These are phyloP conservation scores for Penicillium mononematosum DNA, from an alignment of 495 filamentous ascomycete species.

Conservation along the genomic window DNA sequence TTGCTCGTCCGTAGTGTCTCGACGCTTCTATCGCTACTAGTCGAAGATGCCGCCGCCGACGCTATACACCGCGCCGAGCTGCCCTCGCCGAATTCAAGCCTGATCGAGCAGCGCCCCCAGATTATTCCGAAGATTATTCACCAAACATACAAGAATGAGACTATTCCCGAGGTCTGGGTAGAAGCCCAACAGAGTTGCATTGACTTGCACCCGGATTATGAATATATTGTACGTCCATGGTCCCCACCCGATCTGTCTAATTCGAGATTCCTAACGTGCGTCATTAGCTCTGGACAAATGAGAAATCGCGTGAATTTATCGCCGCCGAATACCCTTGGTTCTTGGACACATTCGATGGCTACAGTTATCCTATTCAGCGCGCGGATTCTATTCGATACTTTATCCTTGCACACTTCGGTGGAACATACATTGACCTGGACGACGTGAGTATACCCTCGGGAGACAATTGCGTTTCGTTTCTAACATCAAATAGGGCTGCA, in stretches of 20 bases:
- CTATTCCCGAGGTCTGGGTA: constrained; percentile 71
- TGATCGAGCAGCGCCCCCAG: constrained; percentile 58
- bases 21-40: constrained; percentile 61
- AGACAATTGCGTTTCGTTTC: constrained; percentile 4
- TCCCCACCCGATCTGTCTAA: not conserved
- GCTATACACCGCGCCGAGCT: constrained; percentile 64
- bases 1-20: constrained; percentile 62
- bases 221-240: constrained; percentile 65
- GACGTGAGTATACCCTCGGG: constrained; percentile 56
- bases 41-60: constrained; percentile 65
- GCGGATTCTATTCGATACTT: constrained; percentile 90
- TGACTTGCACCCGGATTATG: constrained; percentile 72
- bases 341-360: constrained; percentile 76
- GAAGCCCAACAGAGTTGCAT: constrained; percentile 72
- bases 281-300: constrained; percentile 80
- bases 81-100: constrained; percentile 59
- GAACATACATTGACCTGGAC: constrained; percentile 87
- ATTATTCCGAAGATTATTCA: constrained; percentile 89
- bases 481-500: constrained; percentile 62
- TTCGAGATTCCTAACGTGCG: constrained; percentile 18
- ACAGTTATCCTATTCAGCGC: constrained; percentile 78
- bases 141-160: constrained; percentile 79
- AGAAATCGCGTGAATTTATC: constrained; percentile 72
- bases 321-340: constrained; percentile 82
- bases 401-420: constrained; percentile 76